Evolutionary conservation across 2,329 filamentous ascomycete species (phyloP).

Genomic region (Aspergillus felis): DNA sequence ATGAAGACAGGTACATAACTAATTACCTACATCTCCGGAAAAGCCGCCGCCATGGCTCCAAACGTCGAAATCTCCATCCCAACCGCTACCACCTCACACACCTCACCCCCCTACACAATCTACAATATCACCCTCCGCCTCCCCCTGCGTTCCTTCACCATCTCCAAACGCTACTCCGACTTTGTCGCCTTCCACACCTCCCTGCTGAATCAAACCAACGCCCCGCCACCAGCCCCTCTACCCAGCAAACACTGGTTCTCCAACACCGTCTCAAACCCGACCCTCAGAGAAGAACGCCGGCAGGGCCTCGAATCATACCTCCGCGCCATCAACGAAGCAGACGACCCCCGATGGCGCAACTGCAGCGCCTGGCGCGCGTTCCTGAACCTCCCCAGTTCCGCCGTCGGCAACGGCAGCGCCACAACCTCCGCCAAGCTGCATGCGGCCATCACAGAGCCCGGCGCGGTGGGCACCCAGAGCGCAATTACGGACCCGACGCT

Average conservation of each 20-base stretch:
- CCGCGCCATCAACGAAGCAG: slow-evolving; percentile 52
- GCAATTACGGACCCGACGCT: slow-evolving; percentile 50
- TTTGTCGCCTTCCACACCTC: slow-evolving; percentile 54
- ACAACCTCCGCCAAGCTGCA: slow-evolving; percentile 39
- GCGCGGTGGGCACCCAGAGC: slow-evolving; percentile 18
- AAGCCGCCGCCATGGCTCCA: slow-evolving; percentile 34
- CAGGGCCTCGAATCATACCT: slow-evolving; percentile 56
- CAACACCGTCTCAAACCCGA: slow-evolving; percentile 53
- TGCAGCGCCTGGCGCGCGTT: slow-evolving; percentile 56
- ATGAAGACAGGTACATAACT: not conserved
- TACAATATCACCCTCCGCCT: slow-evolving; percentile 61
- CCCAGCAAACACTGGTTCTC: slow-evolving; percentile 61
- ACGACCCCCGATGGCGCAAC: slow-evolving; percentile 57
- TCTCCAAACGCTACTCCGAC: slow-evolving; percentile 63
- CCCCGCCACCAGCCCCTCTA: slow-evolving; percentile 51
- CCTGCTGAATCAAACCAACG: slow-evolving; percentile 48
- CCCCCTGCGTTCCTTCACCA: slow-evolving; percentile 55
- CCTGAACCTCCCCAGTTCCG: slow-evolving; percentile 50
- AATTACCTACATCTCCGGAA: not conserved
- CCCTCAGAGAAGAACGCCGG: slow-evolving; percentile 55
- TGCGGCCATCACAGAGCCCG: slow-evolving; percentile 40
- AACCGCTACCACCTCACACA: slow-evolving; percentile 45
- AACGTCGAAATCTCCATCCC: slow-evolving; percentile 46
- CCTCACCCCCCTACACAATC: slow-evolving; percentile 54
- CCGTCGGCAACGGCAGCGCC: slow-evolving; percentile 26